A percentile compares a stretch with the other conserved stretches of the same genome.
phyloP scores from a whole-genome alignment of 495 filamentous ascomycete species.

The Podospora didyma region DNA sequence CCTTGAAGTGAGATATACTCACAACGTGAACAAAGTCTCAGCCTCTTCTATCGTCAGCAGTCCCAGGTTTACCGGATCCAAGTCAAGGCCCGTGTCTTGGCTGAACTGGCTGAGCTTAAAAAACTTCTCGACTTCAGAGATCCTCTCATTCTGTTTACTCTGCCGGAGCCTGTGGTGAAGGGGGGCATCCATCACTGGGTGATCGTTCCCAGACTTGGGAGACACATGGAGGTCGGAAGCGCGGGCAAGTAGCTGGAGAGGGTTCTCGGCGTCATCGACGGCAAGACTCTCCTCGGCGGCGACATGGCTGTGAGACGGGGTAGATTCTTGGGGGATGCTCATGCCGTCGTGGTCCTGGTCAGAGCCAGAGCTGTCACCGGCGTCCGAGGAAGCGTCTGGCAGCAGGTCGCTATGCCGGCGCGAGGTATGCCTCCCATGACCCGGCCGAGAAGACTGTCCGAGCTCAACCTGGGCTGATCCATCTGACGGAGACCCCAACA shows the following conservation, averaged over 20 bases:
- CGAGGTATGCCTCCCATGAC: slow-evolving; percentile 3
- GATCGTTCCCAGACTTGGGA: slow-evolving; percentile 30
- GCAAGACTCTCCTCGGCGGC: slow-evolving; percentile 42
- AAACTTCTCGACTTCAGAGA: slow-evolving; percentile 44
- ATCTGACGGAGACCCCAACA: slow-evolving; percentile 38
- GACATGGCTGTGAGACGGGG: slow-evolving; percentile 27
- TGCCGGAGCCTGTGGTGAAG: slow-evolving; percentile 21
- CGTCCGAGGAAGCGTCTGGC: slow-evolving; percentile 27
- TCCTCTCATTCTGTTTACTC: slow-evolving; percentile 24
- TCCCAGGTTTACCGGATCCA: slow-evolving; percentile 66
- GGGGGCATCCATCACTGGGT: slow-evolving; percentile 15
- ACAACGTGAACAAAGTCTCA: slow-evolving; percentile 61
- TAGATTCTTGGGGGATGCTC: slow-evolving; percentile 25
- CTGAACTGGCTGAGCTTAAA: slow-evolving; percentile 59
- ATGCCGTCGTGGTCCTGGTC: slow-evolving; percentile 30
- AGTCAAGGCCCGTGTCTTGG: slow-evolving; percentile 55
- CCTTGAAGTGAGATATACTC: slow-evolving; percentile 17
- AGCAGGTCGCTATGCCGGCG: slow-evolving; percentile 18
- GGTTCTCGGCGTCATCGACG: slow-evolving; percentile 71
- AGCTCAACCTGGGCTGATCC: slow-evolving; percentile 4
- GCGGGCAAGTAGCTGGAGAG: slow-evolving; percentile 63
- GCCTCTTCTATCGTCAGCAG: slow-evolving; percentile 60
- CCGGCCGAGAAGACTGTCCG: slow-evolving; percentile 6
- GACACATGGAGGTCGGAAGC: slow-evolving; percentile 65
- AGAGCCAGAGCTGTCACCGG: slow-evolving; percentile 28